A percentile compares a stretch with the other conserved stretches of the same genome.
These are phyloP conservation scores for Solanum raphanifolium DNA, from an alignment of 257 asterid genomes.

Conservation along the genomic window DNA sequence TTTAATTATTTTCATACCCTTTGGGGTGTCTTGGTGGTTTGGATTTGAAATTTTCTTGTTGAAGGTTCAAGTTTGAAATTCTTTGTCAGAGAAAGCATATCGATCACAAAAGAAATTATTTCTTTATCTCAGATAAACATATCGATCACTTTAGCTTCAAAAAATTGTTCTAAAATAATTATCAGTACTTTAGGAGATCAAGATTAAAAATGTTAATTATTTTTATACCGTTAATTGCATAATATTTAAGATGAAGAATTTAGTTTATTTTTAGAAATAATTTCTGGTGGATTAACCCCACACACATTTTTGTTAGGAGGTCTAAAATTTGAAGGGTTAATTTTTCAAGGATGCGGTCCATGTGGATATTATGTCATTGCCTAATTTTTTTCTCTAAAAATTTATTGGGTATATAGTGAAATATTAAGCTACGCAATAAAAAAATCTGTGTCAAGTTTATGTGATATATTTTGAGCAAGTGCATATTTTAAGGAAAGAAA, in stretches of 20 bases:
- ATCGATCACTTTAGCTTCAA: neutral
- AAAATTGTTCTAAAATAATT: neutral
- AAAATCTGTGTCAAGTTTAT: rapidly evolving
- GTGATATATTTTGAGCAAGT: neutral
- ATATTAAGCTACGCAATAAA: no score
- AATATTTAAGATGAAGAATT: no score
- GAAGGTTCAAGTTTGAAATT: no score
- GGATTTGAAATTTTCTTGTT: no score
- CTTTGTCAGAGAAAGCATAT: no score
- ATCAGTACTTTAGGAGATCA: neutral
- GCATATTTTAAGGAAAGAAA: neutral
- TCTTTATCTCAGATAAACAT: no score
- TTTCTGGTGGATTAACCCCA: no score
- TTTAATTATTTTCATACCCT: no score
- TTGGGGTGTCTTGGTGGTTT: no score
- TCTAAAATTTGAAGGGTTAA: neutral
- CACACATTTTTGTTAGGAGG: neutral
- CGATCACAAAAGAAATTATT: no score
- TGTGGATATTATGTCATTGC: neutral
- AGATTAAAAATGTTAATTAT: neutral
- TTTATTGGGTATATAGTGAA: neutral
- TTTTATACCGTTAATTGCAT: neutral
- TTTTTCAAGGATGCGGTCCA: neutral
- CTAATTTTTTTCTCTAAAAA: neutral
- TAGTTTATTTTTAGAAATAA: no score